phyloP scores from a whole-genome alignment of 805 yeast genomes.

The Sugiyamaella chiloensis region DNA sequence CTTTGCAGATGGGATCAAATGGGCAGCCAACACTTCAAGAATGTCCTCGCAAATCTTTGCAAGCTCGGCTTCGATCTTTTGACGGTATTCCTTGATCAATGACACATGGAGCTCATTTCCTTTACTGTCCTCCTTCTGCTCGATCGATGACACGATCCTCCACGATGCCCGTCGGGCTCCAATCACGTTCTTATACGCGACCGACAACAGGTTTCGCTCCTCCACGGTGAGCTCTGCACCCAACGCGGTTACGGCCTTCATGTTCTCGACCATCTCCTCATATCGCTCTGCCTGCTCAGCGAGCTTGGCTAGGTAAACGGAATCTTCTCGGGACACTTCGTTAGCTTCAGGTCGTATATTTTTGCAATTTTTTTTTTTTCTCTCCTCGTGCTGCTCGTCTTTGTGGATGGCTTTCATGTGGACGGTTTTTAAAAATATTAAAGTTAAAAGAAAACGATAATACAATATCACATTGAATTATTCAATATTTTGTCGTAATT shows the following conservation, averaged over 20 bases:
- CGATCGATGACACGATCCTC: slow-evolving; percentile 98
- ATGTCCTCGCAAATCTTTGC: slow-evolving; percentile 93
- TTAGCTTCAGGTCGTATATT: no score
- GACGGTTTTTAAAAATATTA: no score
- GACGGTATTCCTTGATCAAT: slow-evolving; percentile 89
- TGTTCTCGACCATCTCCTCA: slow-evolving; percentile 98
- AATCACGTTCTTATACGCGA: slow-evolving; percentile 96
- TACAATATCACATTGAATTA: no score
- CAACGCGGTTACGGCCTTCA: slow-evolving; percentile 95
- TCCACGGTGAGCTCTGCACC: slow-evolving; percentile 96
- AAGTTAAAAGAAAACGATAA: no score
- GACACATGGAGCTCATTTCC: slow-evolving; percentile 88
- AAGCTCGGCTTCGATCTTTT: slow-evolving; percentile 90
- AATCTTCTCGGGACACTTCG: slow-evolving; percentile 23
- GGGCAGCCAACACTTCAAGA: slow-evolving; percentile 78
- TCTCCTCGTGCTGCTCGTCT: no score
- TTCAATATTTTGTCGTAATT: no score
- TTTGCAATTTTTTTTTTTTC: no score
- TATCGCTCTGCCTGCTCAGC: slow-evolving; percentile 99
- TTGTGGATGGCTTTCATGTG: no score
- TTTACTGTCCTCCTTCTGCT: slow-evolving; percentile 96
- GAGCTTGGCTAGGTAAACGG: slow-evolving; percentile 72
- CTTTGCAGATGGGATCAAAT: slow-evolving; percentile 89
- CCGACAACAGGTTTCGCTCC: slow-evolving; percentile 95
- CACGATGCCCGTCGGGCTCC: slow-evolving; percentile 99